Evolutionary conservation across 2,329 filamentous ascomycete species (phyloP), one percentile per base, ranked within the genome.

Genomic region (Colletotrichum truncatum): DNA sequence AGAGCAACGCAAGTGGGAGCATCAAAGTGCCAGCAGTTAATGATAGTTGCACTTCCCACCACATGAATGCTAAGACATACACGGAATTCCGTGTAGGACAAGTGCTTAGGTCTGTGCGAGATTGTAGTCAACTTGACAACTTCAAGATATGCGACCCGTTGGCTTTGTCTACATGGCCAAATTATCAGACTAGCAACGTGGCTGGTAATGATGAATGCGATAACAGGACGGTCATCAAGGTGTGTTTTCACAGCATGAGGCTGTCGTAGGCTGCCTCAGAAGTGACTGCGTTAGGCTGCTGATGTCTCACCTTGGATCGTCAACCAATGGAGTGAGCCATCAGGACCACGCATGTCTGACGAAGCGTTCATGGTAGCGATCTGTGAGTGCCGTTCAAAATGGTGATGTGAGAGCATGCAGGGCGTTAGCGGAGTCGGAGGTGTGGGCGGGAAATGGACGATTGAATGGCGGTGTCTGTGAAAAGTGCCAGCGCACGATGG

Each of bases 401-500:
- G 36, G 12, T 6, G n/a, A 39, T 5, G 26, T 16, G 23, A 26
- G 25, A 49, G 21, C 11, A 16, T 58, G 39, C 46, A 34, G n/a
- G n/a, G n/a, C 48, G 16, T 12, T 12, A 41, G 14, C n/a, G 28
- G 51, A 43, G 43, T n/a, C 57, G 43, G 49, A 45, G 28, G 9
- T 26, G 51, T 63, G 51, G 57, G 63, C 49, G 57, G 26, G 28
- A 23, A 34, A 30, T 36, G 48, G 56, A 41, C 39, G 16, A 51
- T 23, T 51, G 49, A 26, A 55, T 39, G 62, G 48, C 30, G 62
- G 63, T 66, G 63, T 57, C 63, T 56, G 63, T 66, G 58, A 36
- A 49, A n/a, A 48, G 28, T 52, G 57, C 63, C 57, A 63, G 57
- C 63, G 51, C 57, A 66, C 43, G 43, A 49, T 21, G 23, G 21